Conservation (phyloP, 768 basidiomycete species). For the Cystobasidium ongulense region DNA sequence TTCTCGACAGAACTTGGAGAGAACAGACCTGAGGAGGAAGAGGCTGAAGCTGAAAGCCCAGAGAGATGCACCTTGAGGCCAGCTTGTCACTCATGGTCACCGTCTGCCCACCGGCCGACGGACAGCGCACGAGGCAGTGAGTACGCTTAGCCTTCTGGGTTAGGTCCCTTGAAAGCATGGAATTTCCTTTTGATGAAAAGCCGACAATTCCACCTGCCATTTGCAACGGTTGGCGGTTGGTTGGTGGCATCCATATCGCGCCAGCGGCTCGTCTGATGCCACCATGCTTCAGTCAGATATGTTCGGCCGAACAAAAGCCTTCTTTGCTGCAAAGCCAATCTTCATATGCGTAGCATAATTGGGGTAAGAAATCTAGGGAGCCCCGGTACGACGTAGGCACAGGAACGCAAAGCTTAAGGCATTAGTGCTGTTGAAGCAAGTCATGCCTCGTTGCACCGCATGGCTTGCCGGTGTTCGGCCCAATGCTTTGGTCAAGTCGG, state of each 20-base stretch:
- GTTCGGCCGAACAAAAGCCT: background rate
- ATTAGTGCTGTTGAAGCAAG: no score
- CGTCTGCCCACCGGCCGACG: background rate
- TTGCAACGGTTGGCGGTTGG: no score
- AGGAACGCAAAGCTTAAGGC: no score
- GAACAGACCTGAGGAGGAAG: background rate
- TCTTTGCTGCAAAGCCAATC: background rate
- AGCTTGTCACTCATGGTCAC: background rate
- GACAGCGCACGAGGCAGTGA: background rate
- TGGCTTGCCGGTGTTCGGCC: no score
- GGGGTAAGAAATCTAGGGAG: no score
- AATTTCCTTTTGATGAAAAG: background rate
- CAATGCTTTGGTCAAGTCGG: no score
- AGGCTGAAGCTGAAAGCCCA: background rate
- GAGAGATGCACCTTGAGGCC: background rate
- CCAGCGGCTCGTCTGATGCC: no score
- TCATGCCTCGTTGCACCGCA: no score
- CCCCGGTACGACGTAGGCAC: no score
- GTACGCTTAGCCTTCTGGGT: background rate
- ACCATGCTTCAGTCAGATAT: no score
- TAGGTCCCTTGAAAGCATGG: background rate
- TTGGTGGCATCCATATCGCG: background rate
- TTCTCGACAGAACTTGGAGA: no score
- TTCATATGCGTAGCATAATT: background rate
- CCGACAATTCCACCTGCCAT: background rate